A percentile compares a stretch with the other conserved stretches of the same genome.
These are phyloP conservation scores for Hymenoscyphus salicellus DNA, from an alignment of 2,329 filamentous ascomycete genomes.

Conservation along the genomic window DNA sequence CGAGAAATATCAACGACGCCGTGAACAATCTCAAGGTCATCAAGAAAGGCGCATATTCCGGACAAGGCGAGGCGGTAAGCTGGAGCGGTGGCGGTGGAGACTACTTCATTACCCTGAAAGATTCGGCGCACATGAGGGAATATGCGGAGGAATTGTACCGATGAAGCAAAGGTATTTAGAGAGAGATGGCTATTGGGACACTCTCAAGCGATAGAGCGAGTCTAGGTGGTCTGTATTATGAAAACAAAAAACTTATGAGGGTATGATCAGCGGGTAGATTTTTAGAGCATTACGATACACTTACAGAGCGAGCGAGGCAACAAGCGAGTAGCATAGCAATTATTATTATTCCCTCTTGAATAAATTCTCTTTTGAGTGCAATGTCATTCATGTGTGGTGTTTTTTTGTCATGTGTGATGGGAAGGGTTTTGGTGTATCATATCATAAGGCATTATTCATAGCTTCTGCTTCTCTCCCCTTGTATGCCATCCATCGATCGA, in stretches of 20 bases:
- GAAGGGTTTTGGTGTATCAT: constrained; percentile 14
- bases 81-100: constrained; percentile 83
- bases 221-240: constrained; percentile 2
- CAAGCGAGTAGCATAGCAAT: background rate
- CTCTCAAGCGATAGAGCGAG: background rate
- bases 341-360: background rate
- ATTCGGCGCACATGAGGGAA: constrained; percentile 22
- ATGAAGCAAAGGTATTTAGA: background rate
- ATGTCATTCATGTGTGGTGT: background rate
- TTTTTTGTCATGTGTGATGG: constrained; percentile 32
- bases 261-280: constrained; percentile 11
- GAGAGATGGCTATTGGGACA: background rate
- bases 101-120: constrained; percentile 83
- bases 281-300: constrained; percentile 7
- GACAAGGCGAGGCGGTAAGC: constrained; percentile 67
- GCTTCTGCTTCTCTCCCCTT: constrained; percentile 83
- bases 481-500: constrained; percentile 86
- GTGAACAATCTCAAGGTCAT: constrained; percentile 79
- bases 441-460: constrained; percentile 61
- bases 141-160: constrained; percentile 6
- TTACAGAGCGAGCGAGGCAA: constrained; percentile 6
- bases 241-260: constrained; percentile 6
- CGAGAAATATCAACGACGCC: constrained; percentile 72
- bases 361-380: background rate
- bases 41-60: constrained; percentile 65